Evolutionary conservation across 805 yeast species (phyloP), one percentile per base, ranked within the genome.

Genomic region (Sugiyamaella smithiae): DNA sequence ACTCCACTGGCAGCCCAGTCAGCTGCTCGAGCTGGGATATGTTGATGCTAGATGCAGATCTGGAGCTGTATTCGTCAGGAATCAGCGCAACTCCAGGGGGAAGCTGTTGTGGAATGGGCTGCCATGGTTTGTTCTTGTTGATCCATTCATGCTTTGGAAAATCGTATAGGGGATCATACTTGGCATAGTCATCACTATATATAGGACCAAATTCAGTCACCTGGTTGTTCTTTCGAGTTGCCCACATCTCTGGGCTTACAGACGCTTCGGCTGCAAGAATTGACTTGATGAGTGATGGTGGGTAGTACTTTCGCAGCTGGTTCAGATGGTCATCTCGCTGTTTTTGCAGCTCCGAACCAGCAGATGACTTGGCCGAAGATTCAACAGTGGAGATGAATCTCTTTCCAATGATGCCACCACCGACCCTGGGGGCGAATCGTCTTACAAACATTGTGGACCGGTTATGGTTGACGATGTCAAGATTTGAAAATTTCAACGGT

Each of bases 231-330:
- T 69, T 72, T 45, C 74, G 74, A 41, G 68, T 60, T 3, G 65
- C 62, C 69, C 81, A 79, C 54, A 83, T 77, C 43, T 77, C 71
- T 16, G 95, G 91, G 7, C 80, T 72, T 45, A 89, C 81, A 16
- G 78, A 74, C 4, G 84, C 72, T 69, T 91, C 97, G 0, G 97
- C 87, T 40, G 84, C 75, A 57, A 85, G 73, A 56, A 93, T 88
- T 46, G 95, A 80, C 62, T 88, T 86, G 54, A 91, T 77, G 44
- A 90, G 74, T 50, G 83, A 85, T 26, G 89, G 87, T 6, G 91
- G 80, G 66, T 91, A 91, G 71, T 83, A 91, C 62, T 88, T 81
- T 41, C 79, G 67, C 57, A 90, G 73, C 54, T 72, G 74, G 40
- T 78, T 75, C 54, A 80, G 58, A 65, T 84, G 88, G 50, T 70